Evolutionary conservation across 768 basidiomycete species (phyloP).

Genomic region (Leccinum arenicola): DNA sequence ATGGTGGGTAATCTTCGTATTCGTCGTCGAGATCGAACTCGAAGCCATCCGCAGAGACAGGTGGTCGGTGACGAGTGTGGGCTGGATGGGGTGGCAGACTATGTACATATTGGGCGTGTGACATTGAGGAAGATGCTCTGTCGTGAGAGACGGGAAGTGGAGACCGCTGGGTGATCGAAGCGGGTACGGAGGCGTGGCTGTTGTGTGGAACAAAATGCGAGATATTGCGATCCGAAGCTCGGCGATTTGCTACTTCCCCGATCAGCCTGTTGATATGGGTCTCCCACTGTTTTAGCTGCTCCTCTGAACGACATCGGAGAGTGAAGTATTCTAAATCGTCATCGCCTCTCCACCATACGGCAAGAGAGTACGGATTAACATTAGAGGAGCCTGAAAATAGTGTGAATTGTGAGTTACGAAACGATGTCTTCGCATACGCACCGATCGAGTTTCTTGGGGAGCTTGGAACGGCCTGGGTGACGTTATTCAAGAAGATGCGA

Average conservation of each 20-base stretch:
- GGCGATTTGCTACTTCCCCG: conserved; percentile 65
- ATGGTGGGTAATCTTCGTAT: conserved; percentile 68
- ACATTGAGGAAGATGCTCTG: conserved; percentile 35
- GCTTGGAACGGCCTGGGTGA: conserved; percentile 73
- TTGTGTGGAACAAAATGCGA: conserved; percentile 47
- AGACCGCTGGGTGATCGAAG: conserved; percentile 33
- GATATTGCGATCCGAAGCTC: conserved; percentile 62
- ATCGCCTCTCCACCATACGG: conserved; percentile 94
- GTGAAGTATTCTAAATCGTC: conserved; percentile 93
- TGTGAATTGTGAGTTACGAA: conserved; percentile 1
- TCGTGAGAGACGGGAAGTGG: conserved; percentile 37
- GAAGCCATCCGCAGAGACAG: conserved; percentile 66
- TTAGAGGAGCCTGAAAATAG: conserved; percentile 41
- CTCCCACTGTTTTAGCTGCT: conserved; percentile 93
- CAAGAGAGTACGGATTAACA: conserved; percentile 69
- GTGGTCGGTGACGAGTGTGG: conserved; percentile 36
- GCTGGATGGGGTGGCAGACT: conserved; percentile 33
- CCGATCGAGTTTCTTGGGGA: conserved; percentile 58
- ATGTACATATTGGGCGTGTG: conserved; percentile 30
- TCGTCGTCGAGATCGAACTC: conserved; percentile 75
- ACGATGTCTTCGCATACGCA: conserved; percentile 36
- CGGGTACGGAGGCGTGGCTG: conserved; percentile 41
- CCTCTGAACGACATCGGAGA: conserved; percentile 88
- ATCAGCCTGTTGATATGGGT: conserved; percentile 85
- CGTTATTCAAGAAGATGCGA: conserved; percentile 95